A percentile compares a stretch with the other conserved stretches of the same genome.
Evolutionary conservation across 2,329 filamentous ascomycete species (phyloP).

Genomic region (Sphaerulina vaccinii): DNA sequence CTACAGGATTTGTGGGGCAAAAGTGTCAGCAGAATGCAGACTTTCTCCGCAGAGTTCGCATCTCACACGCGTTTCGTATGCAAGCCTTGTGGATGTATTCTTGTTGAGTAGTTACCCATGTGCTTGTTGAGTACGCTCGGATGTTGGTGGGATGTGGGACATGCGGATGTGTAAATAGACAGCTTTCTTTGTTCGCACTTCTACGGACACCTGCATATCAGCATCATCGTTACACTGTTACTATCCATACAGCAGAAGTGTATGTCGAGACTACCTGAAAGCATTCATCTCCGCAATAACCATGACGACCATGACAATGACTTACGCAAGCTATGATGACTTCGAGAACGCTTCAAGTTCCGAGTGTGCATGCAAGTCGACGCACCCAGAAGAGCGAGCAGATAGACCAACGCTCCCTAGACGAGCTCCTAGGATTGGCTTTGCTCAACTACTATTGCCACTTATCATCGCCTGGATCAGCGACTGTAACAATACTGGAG

Average conservation of each 20-base stretch:
- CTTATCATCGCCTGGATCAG: conserved; percentile 12
- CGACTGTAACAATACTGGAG: conserved; percentile 7
- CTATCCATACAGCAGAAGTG: no score
- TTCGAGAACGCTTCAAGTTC: neutral
- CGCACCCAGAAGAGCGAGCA: neutral
- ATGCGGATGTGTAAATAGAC: no score
- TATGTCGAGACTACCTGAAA: no score
- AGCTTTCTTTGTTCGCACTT: no score
- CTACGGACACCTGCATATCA: no score
- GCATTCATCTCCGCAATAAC: no score
- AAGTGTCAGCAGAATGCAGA: neutral
- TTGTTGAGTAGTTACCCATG: no score
- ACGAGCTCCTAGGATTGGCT: conserved; percentile 7
- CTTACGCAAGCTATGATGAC: neutral
- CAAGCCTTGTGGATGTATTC: no score
- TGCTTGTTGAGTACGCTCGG: no score
- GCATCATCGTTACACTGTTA: no score
- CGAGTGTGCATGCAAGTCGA: neutral
- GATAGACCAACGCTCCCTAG: neutral
- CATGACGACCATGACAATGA: neutral
- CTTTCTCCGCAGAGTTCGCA: conserved; percentile 7
- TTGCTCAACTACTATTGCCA: conserved; percentile 2
- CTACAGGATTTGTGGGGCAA: neutral
- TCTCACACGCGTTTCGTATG: neutral
- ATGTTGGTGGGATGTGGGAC: no score